A percentile compares a stretch with the other conserved stretches of the same genome.
Evolutionary conservation across 768 basidiomycete species (phyloP).

Genomic region (Leccinum aurantiacum): DNA sequence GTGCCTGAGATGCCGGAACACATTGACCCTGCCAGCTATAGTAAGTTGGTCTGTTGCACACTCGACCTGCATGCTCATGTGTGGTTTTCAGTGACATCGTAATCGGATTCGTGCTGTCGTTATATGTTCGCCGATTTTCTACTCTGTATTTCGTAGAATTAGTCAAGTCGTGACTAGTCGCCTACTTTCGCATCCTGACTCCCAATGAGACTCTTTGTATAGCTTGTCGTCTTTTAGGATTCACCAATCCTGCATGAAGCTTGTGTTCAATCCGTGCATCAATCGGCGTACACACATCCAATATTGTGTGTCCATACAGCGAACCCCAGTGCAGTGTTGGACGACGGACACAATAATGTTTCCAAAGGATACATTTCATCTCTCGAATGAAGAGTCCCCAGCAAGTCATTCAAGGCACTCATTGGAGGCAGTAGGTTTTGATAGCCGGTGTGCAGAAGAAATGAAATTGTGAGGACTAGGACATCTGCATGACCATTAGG

Average conservation of each 20-base stretch:
- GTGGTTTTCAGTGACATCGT: slow-evolving; percentile 43
- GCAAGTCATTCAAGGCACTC: too few relatives aligned
- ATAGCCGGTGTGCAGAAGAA: too few relatives aligned
- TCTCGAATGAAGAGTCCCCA: too few relatives aligned
- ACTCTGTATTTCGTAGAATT: slow-evolving; percentile 20
- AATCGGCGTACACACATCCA: too few relatives aligned
- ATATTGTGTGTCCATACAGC: too few relatives aligned
- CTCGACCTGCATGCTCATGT: neutral
- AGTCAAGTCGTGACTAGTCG: slow-evolving; percentile 82
- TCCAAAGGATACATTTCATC: too few relatives aligned
- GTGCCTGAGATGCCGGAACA: slow-evolving; percentile 93
- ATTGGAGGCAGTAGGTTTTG: too few relatives aligned
- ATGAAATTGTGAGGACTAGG: too few relatives aligned
- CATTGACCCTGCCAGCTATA: slow-evolving; percentile 94
- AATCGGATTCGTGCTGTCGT: slow-evolving; percentile 27
- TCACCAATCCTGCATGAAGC: neutral
- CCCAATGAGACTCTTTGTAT: slow-evolving; percentile 43
- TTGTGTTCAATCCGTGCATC: neutral
- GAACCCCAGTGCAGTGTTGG: too few relatives aligned
- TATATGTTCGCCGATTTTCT: slow-evolving; percentile 8
- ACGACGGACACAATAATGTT: too few relatives aligned
- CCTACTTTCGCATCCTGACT: neutral
- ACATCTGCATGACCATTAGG: too few relatives aligned
- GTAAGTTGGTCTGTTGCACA: slow-evolving; percentile 47
- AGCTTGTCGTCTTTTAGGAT: neutral